phyloP scores from a whole-genome alignment of 1,284 basidiomycete species.

The Sanguinoderma infundibulare region DNA sequence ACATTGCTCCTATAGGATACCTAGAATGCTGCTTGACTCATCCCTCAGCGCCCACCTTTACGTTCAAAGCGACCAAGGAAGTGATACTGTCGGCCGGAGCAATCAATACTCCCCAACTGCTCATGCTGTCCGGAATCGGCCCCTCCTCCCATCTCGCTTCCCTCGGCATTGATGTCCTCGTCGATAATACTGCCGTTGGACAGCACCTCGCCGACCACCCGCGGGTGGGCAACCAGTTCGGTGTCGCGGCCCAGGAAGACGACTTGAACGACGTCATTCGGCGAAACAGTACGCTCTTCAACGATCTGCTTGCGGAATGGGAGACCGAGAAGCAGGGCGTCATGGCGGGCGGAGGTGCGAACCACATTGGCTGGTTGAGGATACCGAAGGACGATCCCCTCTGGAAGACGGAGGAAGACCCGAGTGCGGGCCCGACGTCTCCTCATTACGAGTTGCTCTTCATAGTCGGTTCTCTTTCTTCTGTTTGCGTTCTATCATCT shows the following conservation, averaged over 20 bases:
- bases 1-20: neutral
- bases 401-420: constrained; percentile 23
- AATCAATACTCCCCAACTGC: constrained; percentile 30
- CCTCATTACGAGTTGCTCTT: constrained; percentile 25
- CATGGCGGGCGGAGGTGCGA: constrained; percentile 16
- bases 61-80: constrained; percentile 28
- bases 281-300: constrained; percentile 28
- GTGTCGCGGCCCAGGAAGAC: constrained; percentile 33
- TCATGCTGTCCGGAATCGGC: constrained; percentile 32
- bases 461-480: neutral
- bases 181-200: constrained; percentile 26
- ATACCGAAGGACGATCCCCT: constrained; percentile 15
- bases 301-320: constrained; percentile 32
- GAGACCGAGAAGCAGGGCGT: constrained; percentile 20
- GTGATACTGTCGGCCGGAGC: constrained; percentile 35
- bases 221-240: constrained; percentile 32
- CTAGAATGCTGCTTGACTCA: neutral
- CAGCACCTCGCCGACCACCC: constrained; percentile 38
- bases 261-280: constrained; percentile 30
- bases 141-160: constrained; percentile 16
- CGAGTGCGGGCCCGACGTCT: constrained; percentile 26
- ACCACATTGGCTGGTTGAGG: constrained; percentile 27
- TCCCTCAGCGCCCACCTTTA: neutral
- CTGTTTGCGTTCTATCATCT: neutral
- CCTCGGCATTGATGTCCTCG: constrained; percentile 21